phyloP scores from a whole-genome alignment of 148 eudicot genomes.

The Amaranthus palmeri region DNA sequence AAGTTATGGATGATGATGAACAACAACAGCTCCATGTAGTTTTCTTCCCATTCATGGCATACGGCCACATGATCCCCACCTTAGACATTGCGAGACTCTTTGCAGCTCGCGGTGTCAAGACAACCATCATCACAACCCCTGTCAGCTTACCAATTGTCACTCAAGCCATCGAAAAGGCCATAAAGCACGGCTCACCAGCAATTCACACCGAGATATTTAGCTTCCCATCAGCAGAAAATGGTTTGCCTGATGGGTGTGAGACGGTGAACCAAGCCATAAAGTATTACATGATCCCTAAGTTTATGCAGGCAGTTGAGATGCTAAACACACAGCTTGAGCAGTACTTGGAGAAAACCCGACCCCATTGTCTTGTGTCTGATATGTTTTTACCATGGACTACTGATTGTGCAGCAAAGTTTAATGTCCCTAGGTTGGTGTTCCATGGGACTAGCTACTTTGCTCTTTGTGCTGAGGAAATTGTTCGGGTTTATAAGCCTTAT shows the following conservation, averaged over 20 bases:
- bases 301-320: conserved; percentile 26
- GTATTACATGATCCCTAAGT: conserved; percentile 9
- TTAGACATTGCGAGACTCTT: conserved; percentile 51
- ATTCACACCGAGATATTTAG: conserved; percentile 20
- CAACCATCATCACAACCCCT: conserved; percentile 54
- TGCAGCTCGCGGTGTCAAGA: conserved; percentile 34
- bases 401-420: conserved; percentile 26
- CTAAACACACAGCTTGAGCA: conserved; percentile 37
- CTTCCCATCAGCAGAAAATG: conserved; percentile 30
- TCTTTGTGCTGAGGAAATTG: conserved; percentile 11
- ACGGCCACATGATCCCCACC: conserved; percentile 61
- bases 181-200: not conserved
- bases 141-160: conserved; percentile 27
- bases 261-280: conserved; percentile 20
- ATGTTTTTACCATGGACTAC: conserved; percentile 34
- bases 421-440: conserved; percentile 26
- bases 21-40: conserved; percentile 33
- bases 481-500: conserved; percentile 21
- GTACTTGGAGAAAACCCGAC: conserved; percentile 24
- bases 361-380: conserved; percentile 28
- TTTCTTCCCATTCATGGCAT: conserved; percentile 44
- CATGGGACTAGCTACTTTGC: conserved; percentile 30
- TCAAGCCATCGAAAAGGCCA: conserved; percentile 16
- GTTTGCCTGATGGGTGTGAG: conserved; percentile 35
- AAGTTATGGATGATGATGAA: conserved; percentile 1